These are phyloP conservation scores for Naematelia aurantialba DNA, from an alignment of 768 basidiomycete genomes.

Conservation along the genomic window DNA sequence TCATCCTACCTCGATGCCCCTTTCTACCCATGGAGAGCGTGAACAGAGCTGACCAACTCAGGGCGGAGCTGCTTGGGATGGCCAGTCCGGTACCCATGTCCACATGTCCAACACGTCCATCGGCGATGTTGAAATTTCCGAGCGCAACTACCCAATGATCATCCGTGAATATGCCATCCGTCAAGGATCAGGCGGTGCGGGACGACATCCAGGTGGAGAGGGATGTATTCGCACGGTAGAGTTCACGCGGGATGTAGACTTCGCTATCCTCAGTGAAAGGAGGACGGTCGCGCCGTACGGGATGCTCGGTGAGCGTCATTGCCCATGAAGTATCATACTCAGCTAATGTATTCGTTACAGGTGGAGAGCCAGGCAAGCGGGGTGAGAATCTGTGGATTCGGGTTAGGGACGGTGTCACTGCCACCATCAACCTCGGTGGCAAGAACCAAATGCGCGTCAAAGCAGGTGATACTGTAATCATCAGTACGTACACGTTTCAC, in stretches of 20 bases:
- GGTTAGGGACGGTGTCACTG: neutral
- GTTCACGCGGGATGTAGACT: conserved; percentile 28
- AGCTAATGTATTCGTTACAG: neutral
- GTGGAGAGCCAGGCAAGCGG: conserved; percentile 8
- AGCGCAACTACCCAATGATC: conserved; percentile 58
- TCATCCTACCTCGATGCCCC: too few species aligned
- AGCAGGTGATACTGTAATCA: conserved; percentile 1
- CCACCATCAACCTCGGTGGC: conserved; percentile 29
- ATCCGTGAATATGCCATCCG: conserved; percentile 64
- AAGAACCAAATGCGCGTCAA: conserved; percentile 15
- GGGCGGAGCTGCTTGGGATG: conserved; percentile 61
- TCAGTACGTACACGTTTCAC: neutral
- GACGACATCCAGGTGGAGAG: conserved; percentile 27
- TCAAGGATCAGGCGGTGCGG: conserved; percentile 28
- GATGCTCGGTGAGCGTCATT: neutral
- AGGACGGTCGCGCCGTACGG: conserved; percentile 29
- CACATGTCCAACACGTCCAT: conserved; percentile 17
- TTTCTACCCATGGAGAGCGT: too few species aligned
- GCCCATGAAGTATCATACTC: neutral
- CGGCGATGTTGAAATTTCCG: neutral
- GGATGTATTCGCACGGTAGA: conserved; percentile 42
- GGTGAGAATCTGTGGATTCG: conserved; percentile 18
- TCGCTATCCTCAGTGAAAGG: conserved; percentile 26
- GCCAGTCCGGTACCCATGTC: conserved; percentile 79
- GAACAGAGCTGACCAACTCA: neutral